Evolutionary conservation across 345 rosid genomes (phyloP).

Genomic region (Acer yangbiense): DNA sequence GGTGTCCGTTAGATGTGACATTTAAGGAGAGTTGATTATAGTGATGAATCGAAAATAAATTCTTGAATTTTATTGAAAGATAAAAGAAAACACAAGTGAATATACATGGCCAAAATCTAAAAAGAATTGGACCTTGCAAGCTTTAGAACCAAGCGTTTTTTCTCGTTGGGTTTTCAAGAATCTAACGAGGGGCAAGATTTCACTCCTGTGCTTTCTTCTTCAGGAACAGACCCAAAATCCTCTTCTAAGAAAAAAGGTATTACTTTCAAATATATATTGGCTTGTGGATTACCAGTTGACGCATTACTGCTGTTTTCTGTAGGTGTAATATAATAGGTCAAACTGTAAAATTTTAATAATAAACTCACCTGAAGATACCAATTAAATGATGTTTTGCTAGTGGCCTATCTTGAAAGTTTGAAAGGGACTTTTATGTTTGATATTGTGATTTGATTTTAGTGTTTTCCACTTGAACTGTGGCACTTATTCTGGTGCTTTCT

Average conservation of each 20-base stretch:
- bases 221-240: conserved; percentile 19
- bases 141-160: conserved; percentile 33
- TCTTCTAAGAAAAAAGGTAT: conserved; percentile 35
- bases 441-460: not conserved
- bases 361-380: not conserved
- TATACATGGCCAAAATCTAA: too few relatives aligned
- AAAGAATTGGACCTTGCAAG: too few relatives aligned
- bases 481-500: not conserved
- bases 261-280: conserved; percentile 14
- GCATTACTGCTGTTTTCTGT: not conserved
- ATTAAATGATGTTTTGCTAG: not conserved
- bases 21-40: too few relatives aligned
- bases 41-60: too few relatives aligned
- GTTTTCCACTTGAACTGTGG: not conserved
- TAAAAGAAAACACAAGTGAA: too few relatives aligned
- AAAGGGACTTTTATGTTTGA: not conserved
- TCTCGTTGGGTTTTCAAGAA: conserved; percentile 71
- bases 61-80: too few relatives aligned
- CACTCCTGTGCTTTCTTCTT: conserved; percentile 34
- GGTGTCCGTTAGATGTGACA: too few relatives aligned
- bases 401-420: not conserved
- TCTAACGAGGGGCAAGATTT: conserved; percentile 43
- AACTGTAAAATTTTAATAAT: not conserved
- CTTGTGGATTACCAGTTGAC: not conserved
- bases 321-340: too few relatives aligned